Evolutionary conservation across 768 basidiomycete genomes (phyloP), one percentile per base, ranked within the genome.

Genomic region (Hericium erinaceus): DNA sequence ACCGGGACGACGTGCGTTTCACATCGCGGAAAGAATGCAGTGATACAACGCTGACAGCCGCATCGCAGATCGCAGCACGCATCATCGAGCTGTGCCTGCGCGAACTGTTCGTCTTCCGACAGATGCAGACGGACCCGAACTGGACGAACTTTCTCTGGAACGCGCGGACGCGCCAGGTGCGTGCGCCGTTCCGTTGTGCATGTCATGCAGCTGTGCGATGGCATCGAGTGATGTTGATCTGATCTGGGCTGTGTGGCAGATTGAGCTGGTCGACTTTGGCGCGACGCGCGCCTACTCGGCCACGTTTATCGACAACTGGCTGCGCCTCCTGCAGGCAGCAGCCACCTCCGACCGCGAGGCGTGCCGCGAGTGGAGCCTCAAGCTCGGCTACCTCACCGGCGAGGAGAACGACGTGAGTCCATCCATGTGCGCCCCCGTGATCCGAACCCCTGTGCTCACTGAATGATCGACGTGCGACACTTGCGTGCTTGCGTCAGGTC

Each of bases 71-170:
- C 65, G 90, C 93, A 3, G 73, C 80, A 2, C 75, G 84, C 56
- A 81, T 97, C 49, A 77, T 98, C 53, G 85, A 90, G 49, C 77
- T 99, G 7, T 98, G 93, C 67, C 73, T 99, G 41, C 82, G 80
- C 58, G 97, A 98, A 68, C 80, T 99, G 7, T 97, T 98, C 69
- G 77, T 84, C 59, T 95, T 97, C 74, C 76, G 89, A 33, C 70
- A 87, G 46, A 98, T 99, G 97, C 97, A 98, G 70, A 99, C 95
- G 0, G 95, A 99, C 68, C 97, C 97, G 3, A 98, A 99, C 65
- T 98, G 92, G 90, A 89, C 92, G 9, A 98, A 98, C 70, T 98
- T 99, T 73, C 74, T 99, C 22, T 98, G 90, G 85, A 88, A 94
- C 69, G 64, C 76, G 0, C 58, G 73, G 2, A 83, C 83, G 1